Conservation (phyloP, 768 basidiomycete genomes). For the Chalciporus sphaerocephalus region DNA sequence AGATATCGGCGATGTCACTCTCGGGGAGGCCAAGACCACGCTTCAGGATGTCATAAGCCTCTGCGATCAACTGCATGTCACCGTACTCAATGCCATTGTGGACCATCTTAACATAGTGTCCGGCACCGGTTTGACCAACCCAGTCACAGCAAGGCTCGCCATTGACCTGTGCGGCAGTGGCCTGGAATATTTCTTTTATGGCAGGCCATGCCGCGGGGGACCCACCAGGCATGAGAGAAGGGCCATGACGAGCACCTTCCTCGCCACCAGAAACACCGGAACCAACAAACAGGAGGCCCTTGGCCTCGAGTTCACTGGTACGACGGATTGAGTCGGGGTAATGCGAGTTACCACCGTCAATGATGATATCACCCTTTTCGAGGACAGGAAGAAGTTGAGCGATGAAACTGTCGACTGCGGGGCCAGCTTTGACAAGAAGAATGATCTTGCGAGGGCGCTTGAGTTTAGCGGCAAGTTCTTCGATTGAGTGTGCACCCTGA, state of each 20-base stretch:
- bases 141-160: constrained; percentile 99
- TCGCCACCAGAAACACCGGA: constrained; percentile 99
- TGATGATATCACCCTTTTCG: constrained; percentile 96
- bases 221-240: constrained; percentile 99
- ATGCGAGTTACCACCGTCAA: constrained; percentile 99
- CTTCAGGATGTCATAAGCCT: constrained; percentile 98
- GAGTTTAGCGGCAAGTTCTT: constrained; percentile 89
- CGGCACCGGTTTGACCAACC: constrained; percentile 94
- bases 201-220: constrained; percentile 89
- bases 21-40: constrained; percentile 86
- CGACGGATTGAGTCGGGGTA: constrained; percentile 98
- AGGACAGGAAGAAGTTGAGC: constrained; percentile 81
- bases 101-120: constrained; percentile 99
- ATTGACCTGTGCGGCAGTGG: constrained; percentile 89
- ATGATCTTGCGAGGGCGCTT: constrained; percentile 95
- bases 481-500: constrained; percentile 88
- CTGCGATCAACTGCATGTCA: constrained; percentile 99
- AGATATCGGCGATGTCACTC: constrained; percentile 91
- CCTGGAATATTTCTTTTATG: constrained; percentile 99
- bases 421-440: constrained; percentile 96
- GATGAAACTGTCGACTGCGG: constrained; percentile 96
- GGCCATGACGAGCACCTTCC: constrained; percentile 95
- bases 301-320: constrained; percentile 84
- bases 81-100: constrained; percentile 96
- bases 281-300: constrained; percentile 95